phyloP scores from a whole-genome alignment of 306 rosid species.

The Hippophae rhamnoides region DNA sequence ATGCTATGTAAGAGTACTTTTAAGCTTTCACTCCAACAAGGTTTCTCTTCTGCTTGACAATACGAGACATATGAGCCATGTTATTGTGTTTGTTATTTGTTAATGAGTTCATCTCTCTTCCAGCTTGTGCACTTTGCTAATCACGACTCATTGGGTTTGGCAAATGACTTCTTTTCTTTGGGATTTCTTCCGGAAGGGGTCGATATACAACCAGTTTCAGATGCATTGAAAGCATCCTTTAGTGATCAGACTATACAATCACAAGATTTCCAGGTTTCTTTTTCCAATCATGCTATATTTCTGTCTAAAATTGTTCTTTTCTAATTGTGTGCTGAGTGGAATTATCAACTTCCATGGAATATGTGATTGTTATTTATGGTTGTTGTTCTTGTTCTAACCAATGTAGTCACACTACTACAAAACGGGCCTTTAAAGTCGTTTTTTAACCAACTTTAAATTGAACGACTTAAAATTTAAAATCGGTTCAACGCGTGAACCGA shows the following conservation, averaged over 20 bases:
- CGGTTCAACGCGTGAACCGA: too few species aligned
- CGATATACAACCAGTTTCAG: slow-evolving; percentile 56
- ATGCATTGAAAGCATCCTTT: slow-evolving; percentile 61
- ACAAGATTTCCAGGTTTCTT: slow-evolving; percentile 86
- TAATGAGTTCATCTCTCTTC: slow-evolving; percentile 34
- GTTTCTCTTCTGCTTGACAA: slow-evolving; percentile 3
- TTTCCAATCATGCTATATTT: not conserved
- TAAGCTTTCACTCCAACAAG: not conserved
- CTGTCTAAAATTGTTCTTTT: too few species aligned
- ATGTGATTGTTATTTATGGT: too few species aligned
- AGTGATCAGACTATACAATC: slow-evolving; percentile 42
- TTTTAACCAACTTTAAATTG: too few species aligned
- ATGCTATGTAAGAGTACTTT: not conserved
- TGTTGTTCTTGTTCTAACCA: too few species aligned
- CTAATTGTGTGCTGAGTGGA: too few species aligned
- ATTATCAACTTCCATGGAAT: too few species aligned
- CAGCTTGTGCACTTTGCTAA: slow-evolving; percentile 99
- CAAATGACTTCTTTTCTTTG: slow-evolving; percentile 90
- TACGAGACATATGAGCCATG: slow-evolving; percentile 11
- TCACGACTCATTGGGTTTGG: slow-evolving; percentile 94
- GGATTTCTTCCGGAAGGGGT: slow-evolving; percentile 92
- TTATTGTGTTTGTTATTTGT: not conserved
- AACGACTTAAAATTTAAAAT: too few species aligned
- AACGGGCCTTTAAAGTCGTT: too few species aligned
- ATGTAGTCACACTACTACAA: too few species aligned